Conservation (phyloP, 805 yeast genomes). For the Yamadazyma ubonensis region DNA sequence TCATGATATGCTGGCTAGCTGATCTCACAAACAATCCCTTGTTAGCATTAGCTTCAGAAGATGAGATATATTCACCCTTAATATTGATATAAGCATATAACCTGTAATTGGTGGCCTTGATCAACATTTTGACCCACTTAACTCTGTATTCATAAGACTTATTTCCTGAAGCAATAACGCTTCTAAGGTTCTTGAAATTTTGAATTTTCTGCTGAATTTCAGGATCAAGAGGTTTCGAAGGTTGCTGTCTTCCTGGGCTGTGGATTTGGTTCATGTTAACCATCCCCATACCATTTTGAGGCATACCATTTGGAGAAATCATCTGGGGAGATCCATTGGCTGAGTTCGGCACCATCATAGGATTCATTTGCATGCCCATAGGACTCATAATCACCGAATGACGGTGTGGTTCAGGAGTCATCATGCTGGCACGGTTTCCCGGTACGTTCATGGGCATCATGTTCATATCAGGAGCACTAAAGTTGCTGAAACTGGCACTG, state of each 20-base stretch:
- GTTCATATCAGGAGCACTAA: slow-evolving; percentile 1
- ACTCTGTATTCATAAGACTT: slow-evolving; percentile 41
- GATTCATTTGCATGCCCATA: slow-evolving; percentile 6
- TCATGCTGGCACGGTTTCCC: slow-evolving; percentile 5
- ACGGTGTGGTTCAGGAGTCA: slow-evolving; percentile 1
- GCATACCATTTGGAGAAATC: neutral
- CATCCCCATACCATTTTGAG: neutral
- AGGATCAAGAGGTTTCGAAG: slow-evolving; percentile 17
- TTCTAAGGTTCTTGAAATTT: slow-evolving; percentile 33
- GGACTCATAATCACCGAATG: slow-evolving; percentile 12
- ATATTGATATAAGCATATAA: slow-evolving; percentile 42
- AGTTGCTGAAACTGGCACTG: neutral
- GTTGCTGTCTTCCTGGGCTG: neutral
- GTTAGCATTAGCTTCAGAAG: slow-evolving; percentile 30
- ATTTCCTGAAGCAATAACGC: slow-evolving; percentile 40
- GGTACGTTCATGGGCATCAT: slow-evolving; percentile 7
- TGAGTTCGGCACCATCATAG: slow-evolving; percentile 1
- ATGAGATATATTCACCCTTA: slow-evolving; percentile 36
- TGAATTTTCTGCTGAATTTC: slow-evolving; percentile 31
- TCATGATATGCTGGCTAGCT: slow-evolving; percentile 35
- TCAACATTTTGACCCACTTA: slow-evolving; percentile 44
- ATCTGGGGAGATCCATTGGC: slow-evolving; percentile 1
- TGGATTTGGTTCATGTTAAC: slow-evolving; percentile 1
- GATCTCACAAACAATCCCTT: slow-evolving; percentile 39
- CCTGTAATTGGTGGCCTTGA: slow-evolving; percentile 37